Percentiles rank a stretch among this genome's conserved stretches.
Evolutionary conservation across 2,329 filamentous ascomycete species (phyloP).

Genomic region (Phoma sp.): DNA sequence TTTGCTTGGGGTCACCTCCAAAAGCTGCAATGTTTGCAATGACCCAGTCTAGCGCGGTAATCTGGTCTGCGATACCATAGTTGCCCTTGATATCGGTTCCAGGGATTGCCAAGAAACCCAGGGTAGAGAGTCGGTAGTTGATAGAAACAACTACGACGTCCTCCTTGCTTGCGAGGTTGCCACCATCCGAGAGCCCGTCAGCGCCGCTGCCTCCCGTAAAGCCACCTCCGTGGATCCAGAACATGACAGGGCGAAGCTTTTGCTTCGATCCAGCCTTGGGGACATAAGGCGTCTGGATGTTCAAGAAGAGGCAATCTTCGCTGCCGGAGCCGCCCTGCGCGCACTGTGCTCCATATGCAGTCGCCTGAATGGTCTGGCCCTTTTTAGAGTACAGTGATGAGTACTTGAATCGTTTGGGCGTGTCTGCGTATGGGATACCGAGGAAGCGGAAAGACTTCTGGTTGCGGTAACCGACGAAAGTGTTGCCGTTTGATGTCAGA

Average conservation of each 20-base stretch:
- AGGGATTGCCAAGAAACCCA: conserved; percentile 16
- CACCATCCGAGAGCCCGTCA: conserved; percentile 56
- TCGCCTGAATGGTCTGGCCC: conserved; percentile 55
- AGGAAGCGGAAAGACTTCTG: conserved; percentile 57
- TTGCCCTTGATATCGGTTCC: conserved; percentile 42
- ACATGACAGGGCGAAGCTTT: conserved; percentile 39
- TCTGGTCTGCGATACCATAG: conserved; percentile 30
- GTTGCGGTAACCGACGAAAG: conserved; percentile 59
- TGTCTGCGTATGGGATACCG: conserved; percentile 55
- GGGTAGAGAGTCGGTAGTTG: conserved; percentile 27
- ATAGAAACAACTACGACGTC: conserved; percentile 61
- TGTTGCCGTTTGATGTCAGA: conserved; percentile 53
- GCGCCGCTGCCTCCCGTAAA: conserved; percentile 61
- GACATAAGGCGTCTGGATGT: conserved; percentile 40
- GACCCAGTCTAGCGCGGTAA: conserved; percentile 53
- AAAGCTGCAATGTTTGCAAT: conserved; percentile 44
- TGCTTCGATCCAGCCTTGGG: conserved; percentile 47
- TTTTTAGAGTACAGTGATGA: conserved; percentile 54
- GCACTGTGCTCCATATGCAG: conserved; percentile 54
- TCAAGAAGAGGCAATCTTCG: conserved; percentile 33
- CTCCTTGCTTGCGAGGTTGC: conserved; percentile 62
- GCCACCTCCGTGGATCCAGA: conserved; percentile 68
- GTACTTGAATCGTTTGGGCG: conserved; percentile 53
- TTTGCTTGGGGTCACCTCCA: conserved; percentile 33
- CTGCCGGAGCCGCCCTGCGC: conserved; percentile 49